Evolutionary conservation across 495 filamentous ascomycete genomes (phyloP).

Genomic region (Evansstolkia leycettana): DNA sequence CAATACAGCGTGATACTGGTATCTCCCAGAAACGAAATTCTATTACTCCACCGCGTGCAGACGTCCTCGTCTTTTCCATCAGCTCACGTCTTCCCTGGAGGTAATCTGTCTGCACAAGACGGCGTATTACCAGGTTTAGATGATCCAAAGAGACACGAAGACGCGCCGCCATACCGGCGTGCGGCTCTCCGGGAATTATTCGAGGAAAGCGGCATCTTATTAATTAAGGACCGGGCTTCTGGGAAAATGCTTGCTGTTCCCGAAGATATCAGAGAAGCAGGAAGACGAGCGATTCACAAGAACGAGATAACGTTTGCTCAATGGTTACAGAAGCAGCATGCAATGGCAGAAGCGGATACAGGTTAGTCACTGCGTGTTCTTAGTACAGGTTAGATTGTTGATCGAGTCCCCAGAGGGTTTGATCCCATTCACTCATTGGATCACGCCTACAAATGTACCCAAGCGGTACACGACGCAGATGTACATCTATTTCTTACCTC

Average conservation of each 20-base stretch:
- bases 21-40: slow-evolving; percentile 73
- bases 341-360: slow-evolving; percentile 50
- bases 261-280: slow-evolving; percentile 48
- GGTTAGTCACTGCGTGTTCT: slow-evolving; percentile 29
- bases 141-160: slow-evolving; percentile 43
- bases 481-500: slow-evolving; percentile 89
- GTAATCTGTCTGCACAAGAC: slow-evolving; percentile 62
- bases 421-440: slow-evolving; percentile 81
- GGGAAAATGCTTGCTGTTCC: slow-evolving; percentile 42
- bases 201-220: slow-evolving; percentile 84
- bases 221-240: slow-evolving; percentile 44
- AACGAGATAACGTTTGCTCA: slow-evolving; percentile 46
- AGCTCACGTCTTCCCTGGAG: slow-evolving; percentile 95
- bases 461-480: slow-evolving; percentile 86
- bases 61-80: slow-evolving; percentile 76
- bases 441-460: slow-evolving; percentile 61
- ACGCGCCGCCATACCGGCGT: slow-evolving; percentile 55
- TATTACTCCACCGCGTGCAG: slow-evolving; percentile 76
- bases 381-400: neutral
- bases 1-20: slow-evolving; percentile 65
- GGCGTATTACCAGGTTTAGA: slow-evolving; percentile 40
- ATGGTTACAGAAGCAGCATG: slow-evolving; percentile 54
- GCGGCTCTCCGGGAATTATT: slow-evolving; percentile 86
- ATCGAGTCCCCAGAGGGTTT: slow-evolving; percentile 42
- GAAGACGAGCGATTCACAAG: slow-evolving; percentile 54